Evolutionary conservation across 352 stramenopile species (phyloP), one percentile per base, ranked within the genome.

Genomic region (Phytophthora sp.): DNA sequence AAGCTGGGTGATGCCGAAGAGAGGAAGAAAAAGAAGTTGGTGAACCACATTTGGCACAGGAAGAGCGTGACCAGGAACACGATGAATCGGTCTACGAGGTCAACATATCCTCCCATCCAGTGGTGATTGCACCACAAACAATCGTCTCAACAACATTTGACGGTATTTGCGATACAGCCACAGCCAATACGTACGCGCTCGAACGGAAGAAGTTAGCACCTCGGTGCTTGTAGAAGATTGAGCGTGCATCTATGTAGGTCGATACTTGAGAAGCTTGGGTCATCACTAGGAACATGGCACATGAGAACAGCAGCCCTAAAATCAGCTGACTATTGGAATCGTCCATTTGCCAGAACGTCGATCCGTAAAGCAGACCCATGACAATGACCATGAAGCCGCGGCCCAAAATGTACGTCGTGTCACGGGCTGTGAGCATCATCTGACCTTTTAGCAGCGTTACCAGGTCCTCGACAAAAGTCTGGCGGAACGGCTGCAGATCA

Each of bases 361-460:
- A 24, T 7, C 35, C 35, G 12, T 43, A 43, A 23, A 43, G 20
- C n/a, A 43, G 27, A 3, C 13, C 35, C 35, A 13, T 18, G n/a
- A 12, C 35, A 43, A n/a, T 13, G 35, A n/a, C 8, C 35, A 43
- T 43, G 9, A 43, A 5, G 7, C n/a, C 35, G 20, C 35, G 35
- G n/a, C 20, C 35, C 12, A n/a, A 13, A 3, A 43, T 10, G n/a
- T 24, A 43, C 35, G 20, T 43, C 17, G 20, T 46, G 39, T 46
- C 21, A 4, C 39, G 18, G n/a, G n/a, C 18, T 10, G 20, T 20
- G 39, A 46, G 18, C 39, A 18, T 31, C 18, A 91, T 62, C 43
- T 94, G 80, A 1, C 92, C 82, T 1, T 30, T 37, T 3, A 84
- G 12, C 5, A 89, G 42, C 23, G 72, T 53, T 18, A 32, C 28